Evolutionary conservation across 1,139 yeast species (phyloP).

Genomic region (Suhomyces bokatorum): DNA sequence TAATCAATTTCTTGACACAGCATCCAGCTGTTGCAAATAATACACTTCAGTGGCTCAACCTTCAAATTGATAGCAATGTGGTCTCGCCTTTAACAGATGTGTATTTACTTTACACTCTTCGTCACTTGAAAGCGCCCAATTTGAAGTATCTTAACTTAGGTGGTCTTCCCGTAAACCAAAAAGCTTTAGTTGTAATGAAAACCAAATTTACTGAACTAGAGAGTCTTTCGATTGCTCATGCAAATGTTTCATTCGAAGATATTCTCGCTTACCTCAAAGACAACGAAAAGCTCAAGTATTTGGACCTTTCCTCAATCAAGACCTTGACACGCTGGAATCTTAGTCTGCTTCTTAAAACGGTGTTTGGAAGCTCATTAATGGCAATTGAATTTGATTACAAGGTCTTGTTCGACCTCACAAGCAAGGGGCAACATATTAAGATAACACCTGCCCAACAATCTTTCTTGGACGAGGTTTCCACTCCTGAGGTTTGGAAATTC

Average conservation of each 20-base stretch:
- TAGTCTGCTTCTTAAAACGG: constrained; percentile 28
- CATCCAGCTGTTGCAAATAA: constrained; percentile 68
- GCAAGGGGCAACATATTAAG: constrained; percentile 40
- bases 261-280: constrained; percentile 49
- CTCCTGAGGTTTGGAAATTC: constrained; percentile 51
- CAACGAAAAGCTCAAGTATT: constrained; percentile 25
- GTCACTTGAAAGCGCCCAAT: constrained; percentile 52
- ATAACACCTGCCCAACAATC: constrained; percentile 32
- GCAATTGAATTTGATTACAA: constrained; percentile 48
- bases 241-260: constrained; percentile 50
- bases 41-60: constrained; percentile 70
- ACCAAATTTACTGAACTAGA: constrained; percentile 54
- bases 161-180: constrained; percentile 66
- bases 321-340: constrained; percentile 30
- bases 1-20: constrained; percentile 67
- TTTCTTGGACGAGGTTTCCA: constrained; percentile 24
- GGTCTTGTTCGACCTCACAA: constrained; percentile 41
- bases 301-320: constrained; percentile 45
- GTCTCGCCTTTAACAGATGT: constrained; percentile 61
- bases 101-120: constrained; percentile 58
- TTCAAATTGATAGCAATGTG: constrained; percentile 71
- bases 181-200: constrained; percentile 56
- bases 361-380: constrained; percentile 29
- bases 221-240: constrained; percentile 64
- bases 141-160: constrained; percentile 66